Evolutionary conservation across 2,329 filamentous ascomycete species (phyloP), one percentile per base, ranked within the genome.

Genomic region (Clarireedia sp.): DNA sequence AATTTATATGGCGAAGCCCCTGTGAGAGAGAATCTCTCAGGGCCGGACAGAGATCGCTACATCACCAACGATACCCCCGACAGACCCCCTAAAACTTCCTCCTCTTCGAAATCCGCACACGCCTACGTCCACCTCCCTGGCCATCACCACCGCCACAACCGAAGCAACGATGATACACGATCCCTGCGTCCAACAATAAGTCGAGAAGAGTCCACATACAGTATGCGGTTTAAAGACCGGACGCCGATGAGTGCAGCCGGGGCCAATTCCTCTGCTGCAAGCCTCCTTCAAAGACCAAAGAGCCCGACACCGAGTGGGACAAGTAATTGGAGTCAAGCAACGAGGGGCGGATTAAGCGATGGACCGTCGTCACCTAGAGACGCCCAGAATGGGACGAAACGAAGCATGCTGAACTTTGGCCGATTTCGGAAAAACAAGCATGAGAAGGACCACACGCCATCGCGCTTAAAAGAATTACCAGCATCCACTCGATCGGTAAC

Each of bases 231-330:
- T 19, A 82, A 79, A 68, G 83, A 85, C 58, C 77, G 77, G 41
- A 63, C 60, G 19, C 60, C 65, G 16, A 67, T 68, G 63, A 63
- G 63, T 24, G 62, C 60, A 8, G 58, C 60, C 14, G 41, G 65
- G 36, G 63, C 56, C 10, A 67, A 64, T 53, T 57, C 60, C 14
- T 67, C 66, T 6, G 67, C 60, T 53, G 56, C 60, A 21, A 67
- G 58, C 54, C 57, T 65, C n/a, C 45, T 76, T 68, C 79, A 74
- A 62, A 85, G 90, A 61, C 84, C 89, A 12, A 81, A 87, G 58
- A 95, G 91, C 70, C 90, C 91, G 24, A 89, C 89, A 0, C 87
- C 90, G 7, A 94, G 89, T 69, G 76, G 80, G 43, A 80, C 80
- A 63, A 89, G 86, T 66, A 78, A 74, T 21, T 73, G 74, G 71